Base-by-base conservation (phyloP, 2,329 filamentous ascomycete species). In the Claviceps pusilla region DNA sequence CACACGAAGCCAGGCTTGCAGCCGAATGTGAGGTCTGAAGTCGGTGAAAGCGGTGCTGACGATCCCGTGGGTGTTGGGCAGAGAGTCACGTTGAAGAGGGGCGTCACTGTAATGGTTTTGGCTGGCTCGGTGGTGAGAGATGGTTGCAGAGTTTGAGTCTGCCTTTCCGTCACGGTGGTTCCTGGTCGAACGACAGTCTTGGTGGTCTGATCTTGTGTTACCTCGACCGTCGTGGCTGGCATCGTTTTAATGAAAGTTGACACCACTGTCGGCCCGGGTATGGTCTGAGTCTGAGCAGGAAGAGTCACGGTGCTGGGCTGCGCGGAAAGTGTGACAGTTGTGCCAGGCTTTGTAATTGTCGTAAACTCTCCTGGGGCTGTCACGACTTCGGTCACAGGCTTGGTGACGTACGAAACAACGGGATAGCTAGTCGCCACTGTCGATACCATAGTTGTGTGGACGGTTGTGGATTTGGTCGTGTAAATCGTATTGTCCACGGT, bases 1-100 rank as follows among this genome's bases (percentile, higher is more conserved):
- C 79, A 82, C 33, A 81, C 70, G 16, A 62, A 74, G 37, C 77
- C 76, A 2, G 77, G 76, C 12, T 57, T 51, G 61, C 79, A 82
- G 51, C 78, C 79, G 69, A 73, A 81, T 0, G 76, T 77, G 43
- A 66, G 66, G 52, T 77, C 59, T 1, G 73, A 74, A 19, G 59
- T 60, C 4, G 64, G 60, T 45, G 68, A 55, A 14, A 73, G 66
- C 1, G 64, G 57, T 12, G 50, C 63, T 54, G 42, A 65, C 48
- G 24, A 54, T 33, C 72, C 72, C 2, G 73, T 72, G 2, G 76
- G 74, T 2, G 66, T 64, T 3, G 75, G 65, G 55, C 78, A 80
- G 4, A 69, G 58, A 14, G 68, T 69, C 9, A 73, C 63, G 1
- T 60, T 45, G 19, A 62, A 64, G 16, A 63, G 57, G 3, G 61